Percentiles rank a stretch among this genome's conserved stretches.
phyloP scores from a whole-genome alignment of 2,329 filamentous ascomycete species.

The Colletotrichum cuscutae region DNA sequence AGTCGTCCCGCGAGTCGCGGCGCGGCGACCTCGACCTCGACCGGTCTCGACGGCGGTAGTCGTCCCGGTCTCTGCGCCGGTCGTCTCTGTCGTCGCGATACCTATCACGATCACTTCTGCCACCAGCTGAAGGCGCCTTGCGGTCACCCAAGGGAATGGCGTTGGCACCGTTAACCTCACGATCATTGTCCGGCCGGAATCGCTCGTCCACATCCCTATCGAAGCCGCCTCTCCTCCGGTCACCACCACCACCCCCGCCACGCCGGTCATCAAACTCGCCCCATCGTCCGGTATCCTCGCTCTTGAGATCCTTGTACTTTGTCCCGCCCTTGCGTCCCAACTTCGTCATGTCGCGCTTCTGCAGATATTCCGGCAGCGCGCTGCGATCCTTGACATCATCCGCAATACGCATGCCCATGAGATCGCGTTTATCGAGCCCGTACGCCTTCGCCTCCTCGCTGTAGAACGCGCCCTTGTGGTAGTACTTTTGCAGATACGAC shows the following conservation, averaged over 20 bases:
- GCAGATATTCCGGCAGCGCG: conserved; percentile 88
- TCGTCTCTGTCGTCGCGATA: conserved; percentile 44
- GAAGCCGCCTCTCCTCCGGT: conserved; percentile 43
- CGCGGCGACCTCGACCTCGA: conserved; percentile 67
- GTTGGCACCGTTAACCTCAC: conserved; percentile 72
- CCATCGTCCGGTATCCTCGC: conserved; percentile 92
- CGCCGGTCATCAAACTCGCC: conserved; percentile 69
- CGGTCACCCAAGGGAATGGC: conserved; percentile 75
- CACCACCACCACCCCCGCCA: conserved; percentile 48
- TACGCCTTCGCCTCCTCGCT: conserved; percentile 81
- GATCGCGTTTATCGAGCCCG: conserved; percentile 81
- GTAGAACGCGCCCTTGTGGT: conserved; percentile 97
- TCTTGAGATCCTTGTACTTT: conserved; percentile 87
- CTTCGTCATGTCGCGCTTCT: conserved; percentile 93
- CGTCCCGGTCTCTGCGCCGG: conserved; percentile 45
- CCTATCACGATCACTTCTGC: conserved; percentile 41
- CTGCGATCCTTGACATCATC: conserved; percentile 88
- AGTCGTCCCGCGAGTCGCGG: conserved; percentile 53
- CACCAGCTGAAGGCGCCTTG: conserved; percentile 45
- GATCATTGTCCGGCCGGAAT: conserved; percentile 70
- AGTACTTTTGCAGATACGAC: conserved; percentile 94
- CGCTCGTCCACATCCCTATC: conserved; percentile 67
- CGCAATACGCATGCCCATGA: conserved; percentile 85
- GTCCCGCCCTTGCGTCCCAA: conserved; percentile 91
- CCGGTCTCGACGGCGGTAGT: conserved; percentile 45